Evolutionary conservation across 345 rosid genomes (phyloP), one percentile per base, ranked within the genome.

Genomic region (Dipteronia sinensis): DNA sequence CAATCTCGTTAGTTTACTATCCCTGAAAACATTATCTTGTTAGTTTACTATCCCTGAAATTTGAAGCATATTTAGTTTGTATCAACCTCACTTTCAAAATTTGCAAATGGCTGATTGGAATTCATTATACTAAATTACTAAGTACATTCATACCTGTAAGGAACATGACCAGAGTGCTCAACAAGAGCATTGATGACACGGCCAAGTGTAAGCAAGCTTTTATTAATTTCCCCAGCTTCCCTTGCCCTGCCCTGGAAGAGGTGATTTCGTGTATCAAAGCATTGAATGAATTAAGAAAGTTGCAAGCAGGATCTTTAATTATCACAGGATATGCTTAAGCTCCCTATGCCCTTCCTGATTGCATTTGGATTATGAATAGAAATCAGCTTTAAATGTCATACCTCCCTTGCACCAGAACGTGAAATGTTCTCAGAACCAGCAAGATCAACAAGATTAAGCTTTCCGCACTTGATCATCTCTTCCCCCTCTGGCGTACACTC

Each of bases 391-490:
- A 44, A 40, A 72, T 23, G 34, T 47, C 78, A 69, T 88, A 96
- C 98, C 97, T 96, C 99, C 77, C 97, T 83, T 23, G 98, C 99
- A 76, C 99, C 99, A 67, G 99, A 96, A 25, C 98, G 97, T 8
- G 98, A 94, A 84, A 96, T 96, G 86, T 96, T 96, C 87, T 96
- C 98, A 6, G 99, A 96, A 80, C 99, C 99, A 87, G 98, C 98
- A 84, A 96, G 99, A 77, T 94, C 99, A 79, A 96, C 98, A 71
- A 96, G 99, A 85, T 96, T 96, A 73, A 96, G 89, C 84, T 96
- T 96, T 82, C 99, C 99, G 63, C 98, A 92, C 82, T 92, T 96
- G 80, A 96, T 94, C 98, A 96, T 87, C 86, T 96, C 99, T 88
- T 96, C 99, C 11, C 99, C 99, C 85, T 96, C 98, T 10, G 97